These are phyloP conservation scores for Haberlea rhodopensis DNA, from an alignment of 257 asterid genomes.

Conservation along the genomic window DNA sequence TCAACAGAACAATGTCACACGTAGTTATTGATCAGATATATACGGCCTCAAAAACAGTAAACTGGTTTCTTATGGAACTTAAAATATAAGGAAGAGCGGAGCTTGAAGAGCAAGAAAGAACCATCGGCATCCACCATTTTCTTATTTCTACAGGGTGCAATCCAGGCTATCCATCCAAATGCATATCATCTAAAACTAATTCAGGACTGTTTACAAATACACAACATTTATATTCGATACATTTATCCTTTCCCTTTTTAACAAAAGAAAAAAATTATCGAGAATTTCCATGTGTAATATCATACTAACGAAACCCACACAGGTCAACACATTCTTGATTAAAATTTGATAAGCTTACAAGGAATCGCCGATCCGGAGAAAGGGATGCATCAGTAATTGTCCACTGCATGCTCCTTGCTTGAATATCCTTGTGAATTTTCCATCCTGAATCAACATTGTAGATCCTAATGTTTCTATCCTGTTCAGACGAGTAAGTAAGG, in stretches of 20 bases:
- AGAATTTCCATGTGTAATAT: no score
- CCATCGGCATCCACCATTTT: no score
- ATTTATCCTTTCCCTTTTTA: neutral
- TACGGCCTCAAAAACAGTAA: neutral
- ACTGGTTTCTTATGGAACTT: conserved; percentile 1
- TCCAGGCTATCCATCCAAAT: neutral
- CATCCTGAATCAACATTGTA: conserved; percentile 77
- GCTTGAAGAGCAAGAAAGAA: no score
- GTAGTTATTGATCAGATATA: neutral
- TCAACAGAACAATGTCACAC: neutral
- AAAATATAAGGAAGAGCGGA: neutral
- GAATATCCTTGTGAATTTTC: conserved; percentile 81
- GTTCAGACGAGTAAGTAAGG: conserved; percentile 14
- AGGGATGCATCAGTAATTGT: conserved; percentile 91
- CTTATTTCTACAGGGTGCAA: neutral
- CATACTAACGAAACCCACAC: neutral
- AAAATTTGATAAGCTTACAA: conserved; percentile 48
- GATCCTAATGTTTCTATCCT: conserved; percentile 84
- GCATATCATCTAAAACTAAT: neutral
- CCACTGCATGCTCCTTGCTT: conserved; percentile 83
- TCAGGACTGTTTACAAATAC: neutral
- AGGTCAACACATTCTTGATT: conserved; percentile 5
- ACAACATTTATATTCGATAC: neutral
- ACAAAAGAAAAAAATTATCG: conserved; percentile 3
- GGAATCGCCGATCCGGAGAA: conserved; percentile 84